Percentiles rank a stretch among this genome's conserved stretches.
These are phyloP conservation scores for Trypanosoma conorhini DNA, from an alignment of 208 protist genomes.

Conservation along the genomic window DNA sequence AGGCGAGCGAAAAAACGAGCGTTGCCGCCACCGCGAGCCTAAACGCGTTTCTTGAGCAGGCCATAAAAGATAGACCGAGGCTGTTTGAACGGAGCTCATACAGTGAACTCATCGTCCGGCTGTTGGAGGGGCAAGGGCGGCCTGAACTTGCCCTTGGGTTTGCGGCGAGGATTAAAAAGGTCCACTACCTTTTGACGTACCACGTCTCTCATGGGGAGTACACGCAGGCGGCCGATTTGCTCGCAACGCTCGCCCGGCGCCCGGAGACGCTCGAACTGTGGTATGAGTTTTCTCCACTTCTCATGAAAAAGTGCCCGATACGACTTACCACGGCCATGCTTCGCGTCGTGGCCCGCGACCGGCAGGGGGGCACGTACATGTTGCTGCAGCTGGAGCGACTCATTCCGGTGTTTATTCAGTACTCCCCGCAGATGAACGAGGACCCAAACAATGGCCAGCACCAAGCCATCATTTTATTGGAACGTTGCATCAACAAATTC, in stretches of 20 bases:
- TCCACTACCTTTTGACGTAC: conserved; percentile 58
- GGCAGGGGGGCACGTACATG: conserved; percentile 46
- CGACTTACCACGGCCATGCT: conserved; percentile 73
- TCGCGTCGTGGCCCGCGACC: conserved; percentile 42
- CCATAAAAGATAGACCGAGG: conserved; percentile 28
- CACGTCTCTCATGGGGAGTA: conserved; percentile 45
- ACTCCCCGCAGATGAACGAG: conserved; percentile 69
- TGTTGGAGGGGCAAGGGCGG: conserved; percentile 88
- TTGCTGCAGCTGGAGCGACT: conserved; percentile 77
- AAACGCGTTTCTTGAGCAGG: conserved; percentile 33
- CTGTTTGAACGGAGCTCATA: conserved; percentile 44
- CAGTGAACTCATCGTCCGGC: conserved; percentile 47
- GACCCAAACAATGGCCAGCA: conserved; percentile 63
- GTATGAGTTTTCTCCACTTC: conserved; percentile 91
- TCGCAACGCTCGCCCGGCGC: conserved; percentile 40
- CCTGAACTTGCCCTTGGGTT: conserved; percentile 76
- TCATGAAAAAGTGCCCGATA: conserved; percentile 89
- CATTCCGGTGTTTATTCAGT: conserved; percentile 93
- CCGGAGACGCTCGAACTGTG: conserved; percentile 57
- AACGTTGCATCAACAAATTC: conserved; percentile 86
- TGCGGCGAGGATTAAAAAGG: conserved; percentile 73
- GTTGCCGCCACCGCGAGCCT: conserved; percentile 15
- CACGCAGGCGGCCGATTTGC: conserved; percentile 46
- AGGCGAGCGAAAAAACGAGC: background rate
- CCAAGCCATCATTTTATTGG: conserved; percentile 93